Percentiles rank a stretch among this genome's conserved stretches.
These are phyloP conservation scores for Peronospora destructor DNA, from an alignment of 352 stramenopile species.

Conservation along the genomic window DNA sequence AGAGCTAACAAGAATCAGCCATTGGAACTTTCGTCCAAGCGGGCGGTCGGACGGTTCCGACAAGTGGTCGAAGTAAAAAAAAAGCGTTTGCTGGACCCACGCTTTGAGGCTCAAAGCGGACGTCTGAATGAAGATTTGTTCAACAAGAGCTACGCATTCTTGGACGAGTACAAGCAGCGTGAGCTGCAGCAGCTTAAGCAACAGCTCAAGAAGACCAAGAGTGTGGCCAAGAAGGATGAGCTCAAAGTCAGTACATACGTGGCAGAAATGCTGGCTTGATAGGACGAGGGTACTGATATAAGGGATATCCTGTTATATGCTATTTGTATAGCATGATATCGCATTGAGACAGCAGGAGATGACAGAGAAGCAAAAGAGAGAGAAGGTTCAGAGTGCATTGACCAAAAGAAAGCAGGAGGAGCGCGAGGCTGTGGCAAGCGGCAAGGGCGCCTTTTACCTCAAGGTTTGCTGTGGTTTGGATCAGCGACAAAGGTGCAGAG, in stretches of 20 bases:
- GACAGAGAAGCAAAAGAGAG: conserved; percentile 64
- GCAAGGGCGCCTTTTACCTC: conserved; percentile 89
- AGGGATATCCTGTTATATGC: background rate
- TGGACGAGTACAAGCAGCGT: conserved; percentile 84
- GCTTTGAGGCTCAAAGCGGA: conserved; percentile 78
- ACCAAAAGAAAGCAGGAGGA: conserved; percentile 84
- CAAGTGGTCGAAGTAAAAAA: conserved; percentile 83
- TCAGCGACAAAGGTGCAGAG: background rate
- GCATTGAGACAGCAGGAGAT: conserved; percentile 63
- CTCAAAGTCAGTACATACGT: conserved; percentile 50
- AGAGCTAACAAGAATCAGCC: conserved; percentile 82
- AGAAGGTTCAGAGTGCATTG: conserved; percentile 60
- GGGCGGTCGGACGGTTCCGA: conserved; percentile 67
- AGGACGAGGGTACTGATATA: background rate
- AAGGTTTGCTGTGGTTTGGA: conserved; percentile 38
- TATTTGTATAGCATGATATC: conserved; percentile 48
- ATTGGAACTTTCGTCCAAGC: conserved; percentile 80
- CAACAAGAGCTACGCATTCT: conserved; percentile 82
- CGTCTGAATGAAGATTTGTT: conserved; percentile 88
- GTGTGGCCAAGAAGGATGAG: conserved; percentile 58
- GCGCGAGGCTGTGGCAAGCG: conserved; percentile 78
- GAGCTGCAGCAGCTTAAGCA: conserved; percentile 85
- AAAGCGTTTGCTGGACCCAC: conserved; percentile 64
- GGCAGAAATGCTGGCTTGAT: background rate
- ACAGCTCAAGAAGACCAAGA: conserved; percentile 66